Percentiles rank a stretch among this genome's conserved stretches.
Conservation (phyloP, 768 basidiomycete species). For the Kwoniella sp. region DNA sequence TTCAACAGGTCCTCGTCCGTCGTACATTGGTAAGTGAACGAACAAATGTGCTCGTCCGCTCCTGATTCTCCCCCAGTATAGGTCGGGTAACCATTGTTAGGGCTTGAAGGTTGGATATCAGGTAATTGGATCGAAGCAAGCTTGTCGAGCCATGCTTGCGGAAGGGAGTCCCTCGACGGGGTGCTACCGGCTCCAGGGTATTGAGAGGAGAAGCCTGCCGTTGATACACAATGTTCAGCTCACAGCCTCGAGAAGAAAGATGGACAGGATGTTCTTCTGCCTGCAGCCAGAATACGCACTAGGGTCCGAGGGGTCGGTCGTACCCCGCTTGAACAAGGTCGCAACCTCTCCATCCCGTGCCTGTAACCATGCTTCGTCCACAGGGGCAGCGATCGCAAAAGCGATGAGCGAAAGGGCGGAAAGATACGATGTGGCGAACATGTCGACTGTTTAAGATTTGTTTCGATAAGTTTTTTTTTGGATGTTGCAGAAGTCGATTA, state of each 20-base stretch:
- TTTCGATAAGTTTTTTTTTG: not conserved
- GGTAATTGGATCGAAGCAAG: slow-evolving; percentile 75
- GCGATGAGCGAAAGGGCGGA: slow-evolving; percentile 15
- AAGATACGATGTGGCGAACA: not conserved
- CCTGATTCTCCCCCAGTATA: slow-evolving; percentile 50
- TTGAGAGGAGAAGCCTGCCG: slow-evolving; percentile 66
- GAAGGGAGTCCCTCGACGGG: slow-evolving; percentile 64
- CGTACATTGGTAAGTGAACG: slow-evolving; percentile 71
- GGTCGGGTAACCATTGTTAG: slow-evolving; percentile 50
- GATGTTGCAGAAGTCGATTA: not conserved
- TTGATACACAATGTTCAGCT: not conserved
- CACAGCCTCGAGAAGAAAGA: not conserved
- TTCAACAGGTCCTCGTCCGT: slow-evolving; percentile 71
- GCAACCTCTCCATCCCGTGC: slow-evolving; percentile 28
- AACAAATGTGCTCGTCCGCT: slow-evolving; percentile 67
- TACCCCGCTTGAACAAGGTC: slow-evolving; percentile 27
- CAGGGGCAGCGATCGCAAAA: slow-evolving; percentile 7
- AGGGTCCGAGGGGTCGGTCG: slow-evolving; percentile 24
- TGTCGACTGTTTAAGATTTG: not conserved
- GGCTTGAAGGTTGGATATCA: slow-evolving; percentile 63
- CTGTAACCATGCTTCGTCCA: slow-evolving; percentile 31
- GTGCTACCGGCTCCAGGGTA: slow-evolving; percentile 62
- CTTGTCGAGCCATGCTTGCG: slow-evolving; percentile 72
- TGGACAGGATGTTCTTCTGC: no score
- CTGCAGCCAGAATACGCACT: no score